Percentiles rank a stretch among this genome's conserved stretches.
phyloP scores from a whole-genome alignment of 2,329 filamentous ascomycete genomes.

The Penicillium sp. region DNA sequence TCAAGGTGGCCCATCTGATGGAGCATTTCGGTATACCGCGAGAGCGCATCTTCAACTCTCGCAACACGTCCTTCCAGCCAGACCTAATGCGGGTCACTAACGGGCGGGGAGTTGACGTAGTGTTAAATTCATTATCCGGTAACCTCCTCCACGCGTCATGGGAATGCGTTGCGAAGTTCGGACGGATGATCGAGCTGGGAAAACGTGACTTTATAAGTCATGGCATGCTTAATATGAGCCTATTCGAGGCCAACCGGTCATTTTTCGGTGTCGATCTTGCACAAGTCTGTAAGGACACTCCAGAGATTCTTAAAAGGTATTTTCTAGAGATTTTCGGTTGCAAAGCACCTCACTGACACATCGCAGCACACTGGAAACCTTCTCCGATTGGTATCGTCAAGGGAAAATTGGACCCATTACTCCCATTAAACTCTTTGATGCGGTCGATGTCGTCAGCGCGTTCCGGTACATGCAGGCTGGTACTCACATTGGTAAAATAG shows the following conservation, averaged over 20 bases:
- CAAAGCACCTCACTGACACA: not conserved
- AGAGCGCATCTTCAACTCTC: slow-evolving; percentile 21
- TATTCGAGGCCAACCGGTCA: slow-evolving; percentile 12
- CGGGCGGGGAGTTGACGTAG: slow-evolving; percentile 22
- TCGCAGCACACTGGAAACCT: slow-evolving; percentile 1
- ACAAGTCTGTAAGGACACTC: slow-evolving; percentile 2
- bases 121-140: slow-evolving; percentile 25
- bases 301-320: slow-evolving; percentile 1
- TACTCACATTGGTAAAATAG: slow-evolving; percentile 17
- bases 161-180: slow-evolving; percentile 27
- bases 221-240: slow-evolving; percentile 12
- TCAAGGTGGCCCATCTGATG: slow-evolving; percentile 20
- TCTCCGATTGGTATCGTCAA: slow-evolving; percentile 5
- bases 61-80: slow-evolving; percentile 13
- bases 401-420: slow-evolving; percentile 6
- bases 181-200: slow-evolving; percentile 25
- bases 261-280: slow-evolving; percentile 16
- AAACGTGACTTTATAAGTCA: slow-evolving; percentile 22
- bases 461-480: slow-evolving; percentile 21
- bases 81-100: slow-evolving; percentile 11
- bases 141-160: slow-evolving; percentile 26
- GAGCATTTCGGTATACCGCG: slow-evolving; percentile 15
- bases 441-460: slow-evolving; percentile 2
- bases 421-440: slow-evolving; percentile 9
- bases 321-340: not conserved